phyloP scores from a whole-genome alignment of 2,329 filamentous ascomycete species.

The Arthroderma sp. region DNA sequence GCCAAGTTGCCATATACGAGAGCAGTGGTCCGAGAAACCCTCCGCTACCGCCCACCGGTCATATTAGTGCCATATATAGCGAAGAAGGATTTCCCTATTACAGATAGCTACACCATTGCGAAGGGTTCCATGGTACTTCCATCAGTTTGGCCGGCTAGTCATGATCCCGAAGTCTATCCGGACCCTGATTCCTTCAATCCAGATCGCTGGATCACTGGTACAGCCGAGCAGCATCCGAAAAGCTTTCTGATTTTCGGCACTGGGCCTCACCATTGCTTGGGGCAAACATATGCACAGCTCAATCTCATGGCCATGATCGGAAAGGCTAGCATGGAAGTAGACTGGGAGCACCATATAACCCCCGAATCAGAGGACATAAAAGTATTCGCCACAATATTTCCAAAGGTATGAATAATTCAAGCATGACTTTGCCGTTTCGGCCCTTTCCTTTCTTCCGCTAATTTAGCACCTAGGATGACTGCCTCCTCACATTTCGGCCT shows the following conservation, averaged over 20 bases:
- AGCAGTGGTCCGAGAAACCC: constrained; percentile 76
- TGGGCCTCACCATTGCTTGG: constrained; percentile 89
- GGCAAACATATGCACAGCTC: constrained; percentile 77
- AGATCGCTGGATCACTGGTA: constrained; percentile 78
- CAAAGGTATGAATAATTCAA: constrained; percentile 47
- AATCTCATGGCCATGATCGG: constrained; percentile 82
- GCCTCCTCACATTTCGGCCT: no score
- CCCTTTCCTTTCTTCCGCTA: no score
- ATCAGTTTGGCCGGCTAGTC: constrained; percentile 75
- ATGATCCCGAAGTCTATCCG: constrained; percentile 82
- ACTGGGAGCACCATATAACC: constrained; percentile 83
- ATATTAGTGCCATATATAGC: constrained; percentile 90
- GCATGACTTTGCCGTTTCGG: no score
- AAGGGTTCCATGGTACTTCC: constrained; percentile 95
- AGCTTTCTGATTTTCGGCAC: constrained; percentile 95
- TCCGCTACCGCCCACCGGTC: constrained; percentile 88
- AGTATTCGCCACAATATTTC: constrained; percentile 96
- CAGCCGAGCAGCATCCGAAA: constrained; percentile 82
- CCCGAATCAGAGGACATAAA: constrained; percentile 82
- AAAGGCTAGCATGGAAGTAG: constrained; percentile 70
- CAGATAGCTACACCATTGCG: constrained; percentile 72
- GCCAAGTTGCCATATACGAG: constrained; percentile 83
- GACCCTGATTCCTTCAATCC: constrained; percentile 81
- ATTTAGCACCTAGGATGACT: no score
- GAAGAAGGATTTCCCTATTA: constrained; percentile 90